Evolutionary conservation across 495 filamentous ascomycete species (phyloP), one percentile per base, ranked within the genome.

Genomic region (Talaromyces borbonicus): DNA sequence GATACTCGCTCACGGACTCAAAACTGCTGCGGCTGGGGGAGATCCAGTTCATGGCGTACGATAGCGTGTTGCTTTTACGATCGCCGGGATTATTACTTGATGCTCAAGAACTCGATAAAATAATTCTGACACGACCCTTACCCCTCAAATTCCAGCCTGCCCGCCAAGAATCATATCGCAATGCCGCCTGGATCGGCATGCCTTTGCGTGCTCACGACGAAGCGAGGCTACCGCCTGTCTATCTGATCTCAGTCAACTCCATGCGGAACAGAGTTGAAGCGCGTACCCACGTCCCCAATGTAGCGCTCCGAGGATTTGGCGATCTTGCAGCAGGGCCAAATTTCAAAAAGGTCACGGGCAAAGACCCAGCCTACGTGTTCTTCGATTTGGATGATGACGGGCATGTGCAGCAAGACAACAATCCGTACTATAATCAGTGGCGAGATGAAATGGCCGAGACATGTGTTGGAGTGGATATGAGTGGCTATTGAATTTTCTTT

Each of bases 31-130:
- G 63, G 1, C 52, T 68, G 9, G 68, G 66, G 19, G 65, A 69
- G 43, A 62, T 68, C 42, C 68, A 72, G 35, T 72, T 72, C 49
- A 67, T 72, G 65, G 63, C 66, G 42, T 72, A 72, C 49, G 68
- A 72, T 37, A 61, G 63, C 31, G 66, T 72, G 1, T 51, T 72
- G 0, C 69, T 67, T 46, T 48, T 72, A 8, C 63, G 64, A 37
- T 60, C 66, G 0, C 68, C 66, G 0, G 68, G 68, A 1, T 40
- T 69, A 18, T 49, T 72, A 2, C 49, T 69, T 30, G 66, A 72
- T 40, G 61, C 60, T 1, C 53, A 49, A 2, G 65, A 63, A 24
- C 49, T 72, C 12, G 68, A 72, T 36, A 42, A 58, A 8, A 54
- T 71, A 43, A 53, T 72, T 11, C 49, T 68, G 5, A 61, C 56